These are phyloP conservation scores for Phytophthora idaei DNA, from an alignment of 352 stramenopile genomes.

Conservation along the genomic window DNA sequence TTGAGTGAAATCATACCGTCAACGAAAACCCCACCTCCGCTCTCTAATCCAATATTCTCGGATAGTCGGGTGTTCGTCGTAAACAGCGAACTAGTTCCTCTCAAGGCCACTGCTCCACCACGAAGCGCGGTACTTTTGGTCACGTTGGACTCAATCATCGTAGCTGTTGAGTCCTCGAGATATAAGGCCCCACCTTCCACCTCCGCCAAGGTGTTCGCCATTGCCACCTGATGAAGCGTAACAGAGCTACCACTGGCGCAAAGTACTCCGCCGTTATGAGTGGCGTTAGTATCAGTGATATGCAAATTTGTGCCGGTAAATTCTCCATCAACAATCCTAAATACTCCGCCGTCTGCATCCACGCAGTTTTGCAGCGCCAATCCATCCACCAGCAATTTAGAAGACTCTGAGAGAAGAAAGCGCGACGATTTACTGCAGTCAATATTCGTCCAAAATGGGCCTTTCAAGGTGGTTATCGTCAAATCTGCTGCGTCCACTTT, in stretches of 20 bases:
- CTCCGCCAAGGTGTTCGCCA: constrained; percentile 19
- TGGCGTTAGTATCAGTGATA: constrained; percentile 24
- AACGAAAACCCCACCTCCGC: constrained; percentile 26
- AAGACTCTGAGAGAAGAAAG: constrained; percentile 14
- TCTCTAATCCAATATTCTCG: constrained; percentile 28
- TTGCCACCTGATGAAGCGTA: constrained; percentile 17
- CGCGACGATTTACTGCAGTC: constrained; percentile 38
- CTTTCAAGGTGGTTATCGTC: constrained; percentile 50
- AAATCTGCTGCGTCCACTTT: constrained; percentile 23
- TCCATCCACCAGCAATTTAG: constrained; percentile 38
- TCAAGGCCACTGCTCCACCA: constrained; percentile 37
- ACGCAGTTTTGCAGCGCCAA: constrained; percentile 50
- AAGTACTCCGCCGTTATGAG: constrained; percentile 33
- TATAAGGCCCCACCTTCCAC: constrained; percentile 42
- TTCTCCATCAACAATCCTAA: constrained; percentile 24
- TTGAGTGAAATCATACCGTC: constrained; percentile 18
- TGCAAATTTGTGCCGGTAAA: constrained; percentile 34
- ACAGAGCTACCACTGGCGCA: constrained; percentile 25
- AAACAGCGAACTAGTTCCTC: constrained; percentile 14
- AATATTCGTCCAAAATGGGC: constrained; percentile 53
- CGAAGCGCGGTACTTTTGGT: constrained; percentile 25
- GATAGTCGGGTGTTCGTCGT: constrained; percentile 7
- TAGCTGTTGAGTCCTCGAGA: constrained; percentile 20
- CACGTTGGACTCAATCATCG: constrained; percentile 30
- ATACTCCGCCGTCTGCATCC: constrained; percentile 23